A percentile compares a stretch with the other conserved stretches of the same genome.
phyloP scores from a whole-genome alignment of 257 asterid species.

The Apocynum venetum region DNA sequence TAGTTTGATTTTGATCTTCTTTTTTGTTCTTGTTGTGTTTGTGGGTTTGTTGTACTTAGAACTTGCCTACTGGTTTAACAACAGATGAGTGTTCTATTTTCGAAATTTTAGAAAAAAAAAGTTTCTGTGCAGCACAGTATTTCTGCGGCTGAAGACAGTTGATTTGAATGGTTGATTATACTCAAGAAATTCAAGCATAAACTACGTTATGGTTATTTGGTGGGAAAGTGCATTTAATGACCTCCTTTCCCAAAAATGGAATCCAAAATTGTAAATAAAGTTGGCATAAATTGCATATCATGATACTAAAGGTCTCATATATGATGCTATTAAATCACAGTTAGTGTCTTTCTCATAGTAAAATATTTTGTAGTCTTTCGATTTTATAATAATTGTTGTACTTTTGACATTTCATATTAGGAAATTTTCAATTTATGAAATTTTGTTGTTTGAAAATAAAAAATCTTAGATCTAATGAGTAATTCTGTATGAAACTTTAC shows the following conservation, averaged over 20 bases:
- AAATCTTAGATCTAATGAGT: too few species aligned
- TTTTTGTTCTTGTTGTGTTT: too few species aligned
- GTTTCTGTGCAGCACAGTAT: too few species aligned
- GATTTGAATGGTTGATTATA: background rate
- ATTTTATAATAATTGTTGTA: too few species aligned
- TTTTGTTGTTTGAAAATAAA: too few species aligned
- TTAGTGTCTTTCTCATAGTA: too few species aligned
- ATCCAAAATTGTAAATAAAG: background rate
- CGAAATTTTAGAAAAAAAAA: too few species aligned
- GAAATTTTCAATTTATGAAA: too few species aligned
- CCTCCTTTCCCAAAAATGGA: background rate
- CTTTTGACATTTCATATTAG: too few species aligned
- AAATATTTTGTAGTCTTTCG: too few species aligned
- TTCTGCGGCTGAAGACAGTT: background rate
- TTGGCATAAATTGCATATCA: background rate
- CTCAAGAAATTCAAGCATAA: background rate
- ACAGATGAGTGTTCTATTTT: background rate
- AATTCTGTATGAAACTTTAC: too few species aligned
- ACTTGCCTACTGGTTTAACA: background rate
- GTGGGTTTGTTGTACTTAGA: background rate
- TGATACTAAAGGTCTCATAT: background rate
- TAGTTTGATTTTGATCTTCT: background rate
- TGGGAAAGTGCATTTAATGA: background rate
- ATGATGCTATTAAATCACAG: background rate
- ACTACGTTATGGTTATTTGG: background rate